Conservation (phyloP, 1,139 yeast species). For the Pichia sp. region DNA sequence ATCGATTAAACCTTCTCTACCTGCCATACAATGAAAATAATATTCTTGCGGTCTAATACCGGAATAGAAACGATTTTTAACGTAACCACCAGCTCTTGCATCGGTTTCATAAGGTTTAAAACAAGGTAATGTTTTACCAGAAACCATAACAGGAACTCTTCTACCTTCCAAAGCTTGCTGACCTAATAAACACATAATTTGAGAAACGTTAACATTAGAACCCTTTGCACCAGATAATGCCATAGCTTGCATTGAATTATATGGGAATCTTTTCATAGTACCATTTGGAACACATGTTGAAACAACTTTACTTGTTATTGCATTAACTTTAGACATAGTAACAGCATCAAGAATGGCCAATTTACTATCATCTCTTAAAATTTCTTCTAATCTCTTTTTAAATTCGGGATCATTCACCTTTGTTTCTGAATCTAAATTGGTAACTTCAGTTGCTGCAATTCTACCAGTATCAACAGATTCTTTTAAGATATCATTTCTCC, state of each 20-base stretch:
- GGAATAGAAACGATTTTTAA: slow-evolving; percentile 94
- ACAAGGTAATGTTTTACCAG: slow-evolving; percentile 95
- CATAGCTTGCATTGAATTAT: slow-evolving; percentile 98
- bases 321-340: slow-evolving; percentile 86
- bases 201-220: slow-evolving; percentile 95
- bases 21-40: slow-evolving; percentile 99
- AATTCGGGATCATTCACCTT: slow-evolving; percentile 68
- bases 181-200: slow-evolving; percentile 97
- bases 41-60: slow-evolving; percentile 99
- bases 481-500: slow-evolving; percentile 79
- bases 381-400: slow-evolving; percentile 83
- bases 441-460: slow-evolving; percentile 89
- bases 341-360: slow-evolving; percentile 94
- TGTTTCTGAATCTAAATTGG: slow-evolving; percentile 58
- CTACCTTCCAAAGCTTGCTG: slow-evolving; percentile 99
- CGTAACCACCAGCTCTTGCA: slow-evolving; percentile 98
- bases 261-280: slow-evolving; percentile 90
- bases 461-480: slow-evolving; percentile 80
- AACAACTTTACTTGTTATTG: slow-evolving; percentile 89
- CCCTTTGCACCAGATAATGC: slow-evolving; percentile 99
- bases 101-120: slow-evolving; percentile 96
- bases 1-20: slow-evolving; percentile 99
- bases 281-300: slow-evolving; percentile 94
- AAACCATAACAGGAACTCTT: slow-evolving; percentile 98
- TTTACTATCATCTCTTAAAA: slow-evolving; percentile 87